Percentiles rank a stretch among this genome's conserved stretches.
phyloP scores from a whole-genome alignment of 1,139 yeast genomes.

The Wickerhamiella infanticola region DNA sequence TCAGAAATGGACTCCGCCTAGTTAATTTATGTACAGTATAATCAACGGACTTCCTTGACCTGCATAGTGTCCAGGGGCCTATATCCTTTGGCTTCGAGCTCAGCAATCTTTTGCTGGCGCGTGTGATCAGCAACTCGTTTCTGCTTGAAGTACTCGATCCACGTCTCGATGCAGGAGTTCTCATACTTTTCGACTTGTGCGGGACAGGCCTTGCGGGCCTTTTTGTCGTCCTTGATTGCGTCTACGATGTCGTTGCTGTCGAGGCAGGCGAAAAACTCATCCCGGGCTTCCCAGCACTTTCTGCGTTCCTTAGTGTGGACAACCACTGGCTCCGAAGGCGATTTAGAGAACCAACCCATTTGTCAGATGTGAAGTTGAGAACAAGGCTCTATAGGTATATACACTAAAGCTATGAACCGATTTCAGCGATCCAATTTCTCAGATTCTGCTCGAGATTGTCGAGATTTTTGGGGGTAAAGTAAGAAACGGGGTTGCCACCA shows the following conservation, averaged over 20 bases:
- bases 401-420: constrained; percentile 9
- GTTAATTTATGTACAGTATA: not conserved
- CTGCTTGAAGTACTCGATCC: constrained; percentile 53
- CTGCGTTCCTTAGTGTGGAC: constrained; percentile 36
- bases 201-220: constrained; percentile 28
- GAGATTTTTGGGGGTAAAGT: constrained; percentile 26
- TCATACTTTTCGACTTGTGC: constrained; percentile 33
- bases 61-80: constrained; percentile 14
- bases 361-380: not conserved
- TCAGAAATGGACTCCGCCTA: constrained; percentile 43
- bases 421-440: constrained; percentile 38
- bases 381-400: not conserved
- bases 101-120: constrained; percentile 36
- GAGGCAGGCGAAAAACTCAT: constrained; percentile 40
- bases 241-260: constrained; percentile 39
- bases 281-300: constrained; percentile 57
- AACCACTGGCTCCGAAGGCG: constrained; percentile 25
- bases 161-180: constrained; percentile 43
- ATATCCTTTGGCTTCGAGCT: constrained; percentile 40
- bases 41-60: constrained; percentile 2
- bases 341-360: constrained; percentile 27
- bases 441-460: constrained; percentile 36
- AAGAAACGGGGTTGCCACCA: constrained; percentile 48
- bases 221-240: constrained; percentile 20
- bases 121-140: constrained; percentile 44